Base-by-base conservation (phyloP, 345 rosid genomes). In the Hibiscus trionum region DNA sequence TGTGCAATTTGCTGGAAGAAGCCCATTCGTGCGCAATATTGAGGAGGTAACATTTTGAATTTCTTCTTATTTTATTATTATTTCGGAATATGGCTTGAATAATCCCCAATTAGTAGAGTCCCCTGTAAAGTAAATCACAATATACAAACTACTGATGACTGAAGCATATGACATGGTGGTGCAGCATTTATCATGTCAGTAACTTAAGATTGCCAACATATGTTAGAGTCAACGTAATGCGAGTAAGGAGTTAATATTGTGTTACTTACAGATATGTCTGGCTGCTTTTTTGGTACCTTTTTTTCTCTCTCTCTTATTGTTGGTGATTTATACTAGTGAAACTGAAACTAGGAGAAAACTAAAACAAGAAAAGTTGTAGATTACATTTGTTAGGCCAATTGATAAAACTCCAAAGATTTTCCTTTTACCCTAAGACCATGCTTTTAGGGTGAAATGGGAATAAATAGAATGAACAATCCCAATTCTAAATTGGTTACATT, bases 1-100 rank as follows among this genome's bases (percentile, higher is more conserved):
- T 71, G 89, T 91, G 62, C 94, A 83, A 35, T 88, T 80, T 85
- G 97, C 83, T 69, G 97, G 96, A 59, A 90, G 86, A 79, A 93
- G 90, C 74, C 96, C 90, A 82, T 91, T 90, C 80, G 80, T 93
- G 72, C 83, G 77, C 72, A 79, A 84, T 72, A 85, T 91, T 75
- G 91, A 87, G 79, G 91, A 91, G 98, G 98, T 91, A 75, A 64
- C 75, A 47, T 35, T 35, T 61, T 66, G 37, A 69, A 70, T 53
- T 53, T 11, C 15, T 42, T 31, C 29, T 52, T 16, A 16, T 69
- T 10, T n/a, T n/a, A 4, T 46, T 15, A 5, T 35, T 37, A 35
- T 37, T 37, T 61, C 19, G 42, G 29, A 4, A 33, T 69, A 55
- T 53, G 14, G 46, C 4, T 29, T 7, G 26, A 11, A 69, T 69